Evolutionary conservation across 2,329 filamentous ascomycete genomes (phyloP), one percentile per base, ranked within the genome.

Genomic region (Claviceps digitariae): DNA sequence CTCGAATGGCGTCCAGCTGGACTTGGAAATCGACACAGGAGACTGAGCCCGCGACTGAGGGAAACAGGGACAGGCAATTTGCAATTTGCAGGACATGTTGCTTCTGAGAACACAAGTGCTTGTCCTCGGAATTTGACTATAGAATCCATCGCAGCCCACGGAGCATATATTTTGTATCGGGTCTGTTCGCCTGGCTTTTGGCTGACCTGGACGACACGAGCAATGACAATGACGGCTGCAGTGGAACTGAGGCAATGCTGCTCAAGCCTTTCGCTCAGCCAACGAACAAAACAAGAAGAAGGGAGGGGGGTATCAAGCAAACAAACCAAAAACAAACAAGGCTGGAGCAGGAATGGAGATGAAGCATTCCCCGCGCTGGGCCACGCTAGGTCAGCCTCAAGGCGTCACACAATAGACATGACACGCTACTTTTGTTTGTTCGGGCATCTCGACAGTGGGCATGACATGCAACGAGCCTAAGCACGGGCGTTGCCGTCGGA

Each of bases 1-100:
- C 54, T 89, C 85, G 62, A 93, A 93, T 69, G 91, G 91, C 10
- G 90, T 95, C 64, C 79, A 82, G 69, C 66, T 82, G 48, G 79
- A 82, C 59, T 67, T 82, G 44, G 79, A 82, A 68, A 75, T 82
- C 50, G 79, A 82, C 59, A 81, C 79, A 4, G 76, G 78, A 1
- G 78, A 81, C 60, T 82, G 65, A 75, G 59, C 21, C 20, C 36
- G 36, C 13, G 23, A 10, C 5, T n/a, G n/a, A 5, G 34, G 13
- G 27, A 38, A 13, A 23, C 20, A 34, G 25, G 34, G 17, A 38
- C 46, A 40, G 2, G 36, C 5, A 38, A n/a, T 41, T 17, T 41
- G 34, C 20, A 40, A 29, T 23, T 21, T 36, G 31, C 21, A 29
- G 23, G 13, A 20, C 10, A 25, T n/a, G 9, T n/a, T 5, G 12